Percentiles rank a stretch among this genome's conserved stretches.
Evolutionary conservation across 2,329 filamentous ascomycete genomes (phyloP).

Genomic region (Penicillium sp.): DNA sequence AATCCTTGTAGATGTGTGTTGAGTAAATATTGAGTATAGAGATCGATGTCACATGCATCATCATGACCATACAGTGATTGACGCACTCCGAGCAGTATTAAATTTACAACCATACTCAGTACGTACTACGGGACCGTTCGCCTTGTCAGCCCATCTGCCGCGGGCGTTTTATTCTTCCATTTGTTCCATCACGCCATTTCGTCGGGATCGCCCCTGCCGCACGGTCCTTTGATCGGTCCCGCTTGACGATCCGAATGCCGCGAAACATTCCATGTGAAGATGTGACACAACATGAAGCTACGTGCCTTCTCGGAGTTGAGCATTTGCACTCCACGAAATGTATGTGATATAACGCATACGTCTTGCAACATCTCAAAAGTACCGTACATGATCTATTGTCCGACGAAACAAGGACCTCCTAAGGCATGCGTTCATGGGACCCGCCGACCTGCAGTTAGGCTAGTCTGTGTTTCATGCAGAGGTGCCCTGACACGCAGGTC

Average conservation of each 20-base stretch:
- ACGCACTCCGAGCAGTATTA: not conserved
- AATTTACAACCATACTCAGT: not conserved
- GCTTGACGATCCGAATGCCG: conserved; percentile 19
- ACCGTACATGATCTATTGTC: not conserved
- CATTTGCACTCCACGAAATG: not conserved
- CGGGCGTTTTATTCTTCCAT: conserved; percentile 21
- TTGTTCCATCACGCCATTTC: conserved; percentile 26
- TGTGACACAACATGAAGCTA: conserved; percentile 13
- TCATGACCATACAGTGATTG: not conserved
- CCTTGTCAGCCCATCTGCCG: not conserved
- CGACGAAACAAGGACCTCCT: not conserved
- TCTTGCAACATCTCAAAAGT: not conserved
- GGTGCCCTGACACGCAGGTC: not conserved
- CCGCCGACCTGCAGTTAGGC: not conserved
- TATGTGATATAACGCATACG: not conserved
- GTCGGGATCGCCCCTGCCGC: conserved; percentile 27
- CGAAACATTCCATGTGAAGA: conserved; percentile 17
- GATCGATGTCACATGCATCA: too few species aligned
- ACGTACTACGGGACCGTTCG: not conserved
- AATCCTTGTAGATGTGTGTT: not conserved
- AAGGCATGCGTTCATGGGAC: not conserved
- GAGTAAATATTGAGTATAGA: too few species aligned
- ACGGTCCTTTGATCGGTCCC: conserved; percentile 16
- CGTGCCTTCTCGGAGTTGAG: not conserved
- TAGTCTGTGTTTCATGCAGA: not conserved